Conservation (phyloP, 345 rosid species). For the Eucalyptus guilfoylei region DNA sequence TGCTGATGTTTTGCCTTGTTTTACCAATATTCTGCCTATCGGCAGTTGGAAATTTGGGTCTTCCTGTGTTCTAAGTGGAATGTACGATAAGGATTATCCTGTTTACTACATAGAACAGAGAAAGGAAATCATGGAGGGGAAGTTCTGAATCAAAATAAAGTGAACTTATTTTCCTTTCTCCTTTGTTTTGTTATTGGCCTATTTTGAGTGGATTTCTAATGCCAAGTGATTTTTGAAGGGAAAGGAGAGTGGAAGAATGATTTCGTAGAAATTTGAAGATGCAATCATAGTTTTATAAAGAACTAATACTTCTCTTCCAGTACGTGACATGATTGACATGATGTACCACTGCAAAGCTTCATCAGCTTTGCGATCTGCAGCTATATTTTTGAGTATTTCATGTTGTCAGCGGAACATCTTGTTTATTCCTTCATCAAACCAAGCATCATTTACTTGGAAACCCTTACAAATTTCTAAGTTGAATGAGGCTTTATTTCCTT, state of each 20-base stretch:
- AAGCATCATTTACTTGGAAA: neutral
- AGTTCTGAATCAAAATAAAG: neutral
- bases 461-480: neutral
- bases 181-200: neutral
- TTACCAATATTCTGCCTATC: neutral
- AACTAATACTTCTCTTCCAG: neutral
- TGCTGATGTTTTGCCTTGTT: neutral
- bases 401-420: neutral
- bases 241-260: neutral
- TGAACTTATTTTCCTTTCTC: neutral
- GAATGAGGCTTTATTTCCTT: neutral
- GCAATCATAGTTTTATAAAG: neutral
- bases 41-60: neutral
- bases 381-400: neutral
- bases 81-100: neutral
- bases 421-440: neutral
- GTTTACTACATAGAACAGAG: neutral
- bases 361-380: neutral
- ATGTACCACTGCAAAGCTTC: neutral
- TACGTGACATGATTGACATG: neutral
- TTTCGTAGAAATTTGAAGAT: neutral
- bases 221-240: neutral
- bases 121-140: neutral
- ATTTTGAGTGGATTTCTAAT: neutral
- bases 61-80: neutral